Percentiles rank a stretch among this genome's conserved stretches.
Conservation (phyloP, 148 eudicot genomes). For the Camellia sinensis region DNA sequence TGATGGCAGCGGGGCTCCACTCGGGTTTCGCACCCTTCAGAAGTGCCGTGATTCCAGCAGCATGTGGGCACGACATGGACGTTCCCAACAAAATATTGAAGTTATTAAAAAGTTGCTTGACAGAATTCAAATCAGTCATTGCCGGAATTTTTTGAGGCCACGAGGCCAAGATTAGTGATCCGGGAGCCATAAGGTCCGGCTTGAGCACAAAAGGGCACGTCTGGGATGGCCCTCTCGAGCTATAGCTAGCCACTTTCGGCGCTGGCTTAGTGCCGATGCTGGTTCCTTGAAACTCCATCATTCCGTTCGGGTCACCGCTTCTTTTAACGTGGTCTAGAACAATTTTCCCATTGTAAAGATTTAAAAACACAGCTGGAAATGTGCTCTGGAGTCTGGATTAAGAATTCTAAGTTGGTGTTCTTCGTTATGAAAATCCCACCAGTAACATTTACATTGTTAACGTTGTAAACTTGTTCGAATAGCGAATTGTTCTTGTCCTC, state of each 20-base stretch:
- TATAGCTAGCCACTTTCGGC: slow-evolving; percentile 23
- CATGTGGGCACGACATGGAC: slow-evolving; percentile 41
- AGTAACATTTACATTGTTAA: neutral
- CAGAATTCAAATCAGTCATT: neutral
- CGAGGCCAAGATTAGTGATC: slow-evolving; percentile 17
- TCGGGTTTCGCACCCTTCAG: slow-evolving; percentile 31
- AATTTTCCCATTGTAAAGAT: slow-evolving; percentile 1
- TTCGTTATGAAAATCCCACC: slow-evolving; percentile 25
- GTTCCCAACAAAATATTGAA: slow-evolving; percentile 33
- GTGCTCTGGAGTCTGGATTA: neutral
- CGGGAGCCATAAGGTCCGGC: slow-evolving; percentile 32
- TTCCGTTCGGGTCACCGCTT: slow-evolving; percentile 16
- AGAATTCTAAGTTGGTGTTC: neutral
- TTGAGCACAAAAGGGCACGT: slow-evolving; percentile 25
- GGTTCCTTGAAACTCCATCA: slow-evolving; percentile 17
- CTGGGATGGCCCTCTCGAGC: slow-evolving; percentile 31
- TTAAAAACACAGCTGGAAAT: slow-evolving; percentile 16
- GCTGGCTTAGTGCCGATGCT: slow-evolving; percentile 11
- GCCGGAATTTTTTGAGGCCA: slow-evolving; percentile 19
- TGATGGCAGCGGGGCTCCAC: slow-evolving; percentile 40
- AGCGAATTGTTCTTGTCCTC: slow-evolving; percentile 13
- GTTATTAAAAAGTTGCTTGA: slow-evolving; percentile 12
- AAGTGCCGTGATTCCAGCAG: slow-evolving; percentile 35
- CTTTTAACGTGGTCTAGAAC: slow-evolving; percentile 18
- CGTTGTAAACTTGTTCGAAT: neutral